A percentile compares a stretch with the other conserved stretches of the same genome.
Evolutionary conservation across 805 yeast genomes (phyloP).

Genomic region (Saturnispora diversa): DNA sequence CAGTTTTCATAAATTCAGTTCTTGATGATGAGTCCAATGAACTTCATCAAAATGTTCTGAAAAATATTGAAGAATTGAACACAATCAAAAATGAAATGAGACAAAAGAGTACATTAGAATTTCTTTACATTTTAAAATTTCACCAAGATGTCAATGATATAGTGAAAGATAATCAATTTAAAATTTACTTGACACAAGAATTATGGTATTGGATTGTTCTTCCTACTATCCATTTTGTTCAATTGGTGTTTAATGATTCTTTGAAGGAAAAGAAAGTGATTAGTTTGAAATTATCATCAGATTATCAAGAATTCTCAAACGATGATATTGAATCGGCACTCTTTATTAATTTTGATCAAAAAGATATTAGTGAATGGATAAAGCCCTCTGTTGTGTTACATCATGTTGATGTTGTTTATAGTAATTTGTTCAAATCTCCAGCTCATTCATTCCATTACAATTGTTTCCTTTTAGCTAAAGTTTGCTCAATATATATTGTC

Average conservation of each 20-base stretch:
- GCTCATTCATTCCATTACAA: neutral
- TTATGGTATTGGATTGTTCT: slow-evolving; percentile 5
- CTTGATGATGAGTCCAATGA: slow-evolving; percentile 1
- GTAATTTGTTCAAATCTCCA: neutral
- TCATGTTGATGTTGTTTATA: neutral
- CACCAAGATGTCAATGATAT: neutral
- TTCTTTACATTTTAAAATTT: slow-evolving; percentile 5
- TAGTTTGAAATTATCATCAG: too few species aligned
- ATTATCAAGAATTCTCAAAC: too few species aligned
- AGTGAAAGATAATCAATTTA: neutral
- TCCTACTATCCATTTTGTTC: slow-evolving; percentile 1
- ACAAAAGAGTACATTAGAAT: neutral
- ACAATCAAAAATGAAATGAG: neutral
- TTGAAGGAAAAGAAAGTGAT: neutral
- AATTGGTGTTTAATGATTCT: neutral
- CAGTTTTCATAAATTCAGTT: neutral
- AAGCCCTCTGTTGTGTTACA: neutral
- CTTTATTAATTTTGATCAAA: too few species aligned
- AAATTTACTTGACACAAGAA: slow-evolving; percentile 2
- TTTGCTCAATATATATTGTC: slow-evolving; percentile 3
- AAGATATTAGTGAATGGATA: neutral
- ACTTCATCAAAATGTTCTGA: neutral
- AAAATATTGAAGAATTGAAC: neutral
- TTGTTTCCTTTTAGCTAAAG: slow-evolving; percentile 3
- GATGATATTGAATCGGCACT: too few species aligned